These are phyloP conservation scores for Phytophthora pini DNA, from an alignment of 352 stramenopile species.

Conservation along the genomic window DNA sequence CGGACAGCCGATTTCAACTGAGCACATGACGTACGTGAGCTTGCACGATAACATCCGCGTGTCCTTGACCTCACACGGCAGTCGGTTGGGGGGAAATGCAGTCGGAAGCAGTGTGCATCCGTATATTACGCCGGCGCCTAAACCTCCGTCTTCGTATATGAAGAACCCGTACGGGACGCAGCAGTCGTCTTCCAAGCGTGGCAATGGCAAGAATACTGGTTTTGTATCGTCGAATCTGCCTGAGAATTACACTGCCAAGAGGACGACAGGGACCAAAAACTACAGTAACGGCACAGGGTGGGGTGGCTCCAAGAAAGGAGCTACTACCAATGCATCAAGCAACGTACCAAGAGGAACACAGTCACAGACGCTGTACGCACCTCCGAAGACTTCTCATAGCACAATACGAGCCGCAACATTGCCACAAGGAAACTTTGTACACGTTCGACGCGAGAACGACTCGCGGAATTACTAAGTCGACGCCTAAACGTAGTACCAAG, in stretches of 20 bases:
- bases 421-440: conserved; percentile 27
- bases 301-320: conserved; percentile 30
- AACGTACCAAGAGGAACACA: conserved; percentile 27
- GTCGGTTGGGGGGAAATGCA: conserved; percentile 17
- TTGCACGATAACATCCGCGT: conserved; percentile 41
- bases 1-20: conserved; percentile 30
- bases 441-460: conserved; percentile 36
- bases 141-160: conserved; percentile 63
- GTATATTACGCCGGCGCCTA: conserved; percentile 46
- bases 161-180: conserved; percentile 48
- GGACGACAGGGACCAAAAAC: conserved; percentile 31
- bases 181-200: conserved; percentile 36
- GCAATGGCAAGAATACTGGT: conserved; percentile 19
- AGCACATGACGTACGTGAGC: conserved; percentile 52
- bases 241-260: conserved; percentile 65
- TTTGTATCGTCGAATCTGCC: conserved; percentile 31
- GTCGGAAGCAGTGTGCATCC: conserved; percentile 27
- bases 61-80: conserved; percentile 71
- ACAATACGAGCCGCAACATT: conserved; percentile 35
- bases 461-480: conserved; percentile 28
- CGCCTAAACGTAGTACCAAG: conserved; percentile 25
- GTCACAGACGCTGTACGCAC: conserved; percentile 41
- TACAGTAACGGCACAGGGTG: conserved; percentile 24
- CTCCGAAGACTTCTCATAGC: conserved; percentile 51
- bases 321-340: conserved; percentile 6